Evolutionary conservation across 2,329 filamentous ascomycete species (phyloP), one percentile per base, ranked within the genome.

Genomic region (Zasmidium angulare): DNA sequence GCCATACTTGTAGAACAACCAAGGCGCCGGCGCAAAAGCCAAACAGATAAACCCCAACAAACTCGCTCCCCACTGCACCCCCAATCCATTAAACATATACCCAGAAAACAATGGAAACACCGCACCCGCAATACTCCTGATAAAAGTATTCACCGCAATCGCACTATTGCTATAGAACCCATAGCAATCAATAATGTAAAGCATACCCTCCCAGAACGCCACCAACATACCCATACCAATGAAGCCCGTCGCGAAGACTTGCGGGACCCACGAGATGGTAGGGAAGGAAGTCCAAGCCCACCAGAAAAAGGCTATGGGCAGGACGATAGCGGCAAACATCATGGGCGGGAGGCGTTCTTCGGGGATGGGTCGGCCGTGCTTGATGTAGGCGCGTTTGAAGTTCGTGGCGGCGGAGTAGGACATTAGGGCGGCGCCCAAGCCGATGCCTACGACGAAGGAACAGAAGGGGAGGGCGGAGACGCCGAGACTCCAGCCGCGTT

Each of bases 261-360:
- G 75, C 17, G 76, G 71, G 7, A 77, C 70, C 77, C 76, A 78
- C 21, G 65, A 70, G 46, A 79, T 72, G 50, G 56, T 22, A 2
- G 72, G 71, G 40, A 68, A 66, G 1, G 71, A 74, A 6, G 69
- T 74, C 78, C 79, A 81, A 3, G 73, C 77, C 64, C 79, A 81
- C 75, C 77, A 79, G 64, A 81, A 81, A 4, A 81, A 68, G 1
- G 77, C 77, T 1, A 71, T 67, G 0, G 79, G 78, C 3, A 81
- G 63, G 10, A 77, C 60, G 14, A 76, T 62, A 0, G 73, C 76
- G 21, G 75, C 77, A 12, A 79, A 53, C 49, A 81, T 77, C 75
- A 79, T 78, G 2, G 76, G 75, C 2, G 74, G 69, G 2, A 81
- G 70, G 17, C 78, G 74, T 48, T 77, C 75, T 65, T 82, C 80